A percentile compares a stretch with the other conserved stretches of the same genome.
Conservation (phyloP, 208 protist genomes). For the Trichomonas vaginalis region DNA sequence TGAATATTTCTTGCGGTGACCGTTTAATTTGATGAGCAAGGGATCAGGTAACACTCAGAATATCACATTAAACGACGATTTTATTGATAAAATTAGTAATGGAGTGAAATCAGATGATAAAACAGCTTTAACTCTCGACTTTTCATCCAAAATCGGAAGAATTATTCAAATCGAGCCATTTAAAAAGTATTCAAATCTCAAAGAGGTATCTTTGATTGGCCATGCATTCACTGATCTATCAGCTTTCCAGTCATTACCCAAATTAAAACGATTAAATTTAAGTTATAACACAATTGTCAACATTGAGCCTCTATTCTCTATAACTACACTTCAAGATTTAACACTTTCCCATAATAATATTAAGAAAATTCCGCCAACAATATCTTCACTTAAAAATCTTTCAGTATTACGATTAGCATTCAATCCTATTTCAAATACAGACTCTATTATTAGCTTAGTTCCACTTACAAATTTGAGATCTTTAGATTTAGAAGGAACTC, state of each 20-base stretch:
- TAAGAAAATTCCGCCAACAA: neutral
- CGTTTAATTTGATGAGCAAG: neutral
- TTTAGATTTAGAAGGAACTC: neutral
- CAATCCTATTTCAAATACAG: neutral
- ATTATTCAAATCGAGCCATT: neutral
- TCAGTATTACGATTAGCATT: neutral
- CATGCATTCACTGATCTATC: neutral
- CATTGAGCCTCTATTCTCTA: neutral
- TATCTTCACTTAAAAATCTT: neutral
- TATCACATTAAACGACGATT: neutral
- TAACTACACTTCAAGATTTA: neutral
- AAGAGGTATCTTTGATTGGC: neutral
- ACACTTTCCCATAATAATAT: neutral
- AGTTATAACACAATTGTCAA: neutral
- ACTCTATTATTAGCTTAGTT: neutral
- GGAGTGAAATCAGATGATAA: neutral
- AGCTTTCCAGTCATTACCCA: neutral
- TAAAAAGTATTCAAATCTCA: neutral
- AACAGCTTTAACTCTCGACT: neutral
- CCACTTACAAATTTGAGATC: neutral
- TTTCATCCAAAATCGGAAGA: neutral
- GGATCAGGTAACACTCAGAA: neutral
- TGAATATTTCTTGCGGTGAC: no score
- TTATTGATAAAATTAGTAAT: neutral
- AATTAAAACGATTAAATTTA: slow-evolving; percentile 7